These are phyloP conservation scores for Irineochytrium annulatum DNA, from an alignment of 192 early-diverging fungal genomes.

Conservation along the genomic window DNA sequence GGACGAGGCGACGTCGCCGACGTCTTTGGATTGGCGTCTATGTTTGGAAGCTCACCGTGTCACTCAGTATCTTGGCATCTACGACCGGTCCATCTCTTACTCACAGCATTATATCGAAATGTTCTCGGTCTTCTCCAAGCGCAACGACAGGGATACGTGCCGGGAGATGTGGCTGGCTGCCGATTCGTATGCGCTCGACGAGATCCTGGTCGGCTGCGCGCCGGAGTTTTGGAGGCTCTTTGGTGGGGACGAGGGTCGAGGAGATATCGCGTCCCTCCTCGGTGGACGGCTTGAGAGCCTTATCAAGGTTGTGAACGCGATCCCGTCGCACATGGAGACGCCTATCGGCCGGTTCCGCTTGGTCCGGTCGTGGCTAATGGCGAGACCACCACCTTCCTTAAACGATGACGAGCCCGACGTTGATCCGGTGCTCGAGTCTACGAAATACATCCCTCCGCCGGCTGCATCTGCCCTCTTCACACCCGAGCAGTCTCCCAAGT, in stretches of 20 bases:
- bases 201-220: slow-evolving; percentile 16
- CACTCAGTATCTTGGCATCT: not conserved
- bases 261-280: not conserved
- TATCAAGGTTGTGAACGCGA: slow-evolving; percentile 17
- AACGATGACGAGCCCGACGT: not conserved
- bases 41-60: slow-evolving; percentile 13
- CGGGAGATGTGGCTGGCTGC: slow-evolving; percentile 21
- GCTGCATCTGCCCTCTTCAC: too few relatives aligned
- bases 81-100: slow-evolving; percentile 8
- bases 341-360: slow-evolving; percentile 16
- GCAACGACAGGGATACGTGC: slow-evolving; percentile 2
- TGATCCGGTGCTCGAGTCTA: not conserved
- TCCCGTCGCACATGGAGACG: slow-evolving; percentile 13
- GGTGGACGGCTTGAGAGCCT: slow-evolving; percentile 4
- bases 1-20: slow-evolving; percentile 17
- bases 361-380: slow-evolving; percentile 8
- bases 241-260: not conserved
- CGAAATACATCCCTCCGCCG: too few relatives aligned
- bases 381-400: not conserved
- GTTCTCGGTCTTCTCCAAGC: not conserved
- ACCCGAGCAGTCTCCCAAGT: too few relatives aligned
- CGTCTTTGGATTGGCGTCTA: slow-evolving; percentile 19
- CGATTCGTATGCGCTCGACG: not conserved
- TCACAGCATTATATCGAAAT: not conserved
- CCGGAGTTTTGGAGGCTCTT: slow-evolving; percentile 20